Evolutionary conservation across 2,329 filamentous ascomycete genomes (phyloP), one percentile per base, ranked within the genome.

Genomic region (Penicillium fuscoglaucum): DNA sequence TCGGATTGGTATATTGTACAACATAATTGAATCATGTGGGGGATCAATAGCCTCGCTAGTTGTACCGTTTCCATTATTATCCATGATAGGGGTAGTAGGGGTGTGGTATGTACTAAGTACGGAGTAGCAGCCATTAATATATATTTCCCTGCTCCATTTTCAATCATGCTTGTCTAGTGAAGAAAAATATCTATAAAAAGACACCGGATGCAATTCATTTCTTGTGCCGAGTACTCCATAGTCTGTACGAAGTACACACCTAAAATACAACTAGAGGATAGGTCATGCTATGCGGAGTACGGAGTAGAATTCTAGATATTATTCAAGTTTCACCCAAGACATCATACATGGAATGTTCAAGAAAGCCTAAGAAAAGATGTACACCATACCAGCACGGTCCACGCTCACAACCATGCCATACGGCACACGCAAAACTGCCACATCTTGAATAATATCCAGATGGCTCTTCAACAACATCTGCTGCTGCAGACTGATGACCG

Each of bases 361-460:
- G 8, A 43, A 39, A 10, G 15, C 6, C 49, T 61, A 55, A 87
- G 71, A 85, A 84, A 72, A 96, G 53, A 97, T 87, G 81, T 95
- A 96, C 46, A 98, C 87, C 72, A 93, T 88, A 0, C 95, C 95
- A 40, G 88, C 90, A 67, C 93, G 83, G 79, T 99, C 95, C 54
- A 90, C 93, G 65, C 90, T 96, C 50, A 98, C 82, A 35, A 93
- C 89, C 91, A 98, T 97, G 5, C 89, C 90, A 74, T 96, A 97
- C 26, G 95, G 95, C 63, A 85, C 82, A 78, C 97, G 91, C 66
- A 99, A 75, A 70, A 98, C 78, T n/a, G 89, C 89, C 65, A 97
- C 87, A 76, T 98, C 93, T 69, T 90, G 84, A 59, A 99, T 87
- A 4, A 87, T 87, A 76, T 99, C 95, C 68, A 97, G 75, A 76